Percentiles rank a stretch among this genome's conserved stretches.
Evolutionary conservation across 352 stramenopile species (phyloP).

Genomic region (Lagenidium sp.): DNA sequence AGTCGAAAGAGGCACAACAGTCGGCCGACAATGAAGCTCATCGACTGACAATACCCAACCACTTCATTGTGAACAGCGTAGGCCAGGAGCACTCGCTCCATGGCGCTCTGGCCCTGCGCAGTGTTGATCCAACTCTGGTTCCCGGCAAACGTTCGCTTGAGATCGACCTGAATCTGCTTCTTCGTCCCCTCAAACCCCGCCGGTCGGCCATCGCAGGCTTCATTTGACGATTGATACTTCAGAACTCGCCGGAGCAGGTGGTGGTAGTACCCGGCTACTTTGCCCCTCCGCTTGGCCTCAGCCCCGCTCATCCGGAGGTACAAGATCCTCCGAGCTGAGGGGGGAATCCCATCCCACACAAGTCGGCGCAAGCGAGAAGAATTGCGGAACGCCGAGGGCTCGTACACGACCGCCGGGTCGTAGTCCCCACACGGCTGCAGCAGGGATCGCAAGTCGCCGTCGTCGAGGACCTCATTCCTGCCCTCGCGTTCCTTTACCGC

Average conservation of each 20-base stretch:
- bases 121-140: constrained; percentile 62
- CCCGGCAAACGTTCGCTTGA: constrained; percentile 60
- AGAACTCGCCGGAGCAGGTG: constrained; percentile 6
- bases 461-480: too few species aligned
- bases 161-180: constrained; percentile 51
- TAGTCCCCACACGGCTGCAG: background rate
- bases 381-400: constrained; percentile 1
- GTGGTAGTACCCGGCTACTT: constrained; percentile 25
- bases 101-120: constrained; percentile 21
- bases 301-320: constrained; percentile 45
- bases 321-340: constrained; percentile 21
- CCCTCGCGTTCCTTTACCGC: background rate
- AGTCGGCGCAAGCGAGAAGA: constrained; percentile 15
- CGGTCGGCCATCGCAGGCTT: background rate
- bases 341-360: constrained; percentile 43
- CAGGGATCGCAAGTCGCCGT: too few species aligned
- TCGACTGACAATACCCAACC: constrained; percentile 86
- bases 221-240: too few species aligned
- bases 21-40: constrained; percentile 83
- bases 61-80: constrained; percentile 71
- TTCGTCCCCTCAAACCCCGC: constrained; percentile 23
- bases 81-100: constrained; percentile 63
- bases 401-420: background rate
- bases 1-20: constrained; percentile 48
- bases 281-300: constrained; percentile 6